A percentile compares a stretch with the other conserved stretches of the same genome.
phyloP scores from a whole-genome alignment of 2,329 filamentous ascomycete species.

The Cladophialophora chaetospira region DNA sequence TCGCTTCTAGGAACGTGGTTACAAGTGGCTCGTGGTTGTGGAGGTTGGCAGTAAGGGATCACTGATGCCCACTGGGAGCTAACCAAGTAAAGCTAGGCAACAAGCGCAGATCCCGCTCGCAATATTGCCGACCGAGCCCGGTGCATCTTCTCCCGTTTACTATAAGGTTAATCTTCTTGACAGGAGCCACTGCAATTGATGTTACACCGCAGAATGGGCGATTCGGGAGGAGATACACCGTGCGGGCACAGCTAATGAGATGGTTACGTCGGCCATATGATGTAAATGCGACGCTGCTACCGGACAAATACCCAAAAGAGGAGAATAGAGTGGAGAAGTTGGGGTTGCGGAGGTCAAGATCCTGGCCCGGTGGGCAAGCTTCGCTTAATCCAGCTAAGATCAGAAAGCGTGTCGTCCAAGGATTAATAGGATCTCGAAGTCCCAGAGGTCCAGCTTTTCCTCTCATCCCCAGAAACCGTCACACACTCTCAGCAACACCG shows the following conservation, averaged over 20 bases:
- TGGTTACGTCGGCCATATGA: conserved; percentile 4
- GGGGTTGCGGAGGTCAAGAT: conserved; percentile 10
- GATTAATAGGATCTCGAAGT: conserved; percentile 9
- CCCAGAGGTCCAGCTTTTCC: conserved; percentile 4
- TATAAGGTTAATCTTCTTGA: conserved; percentile 14
- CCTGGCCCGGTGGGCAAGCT: conserved; percentile 10
- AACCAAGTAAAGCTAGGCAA: conserved; percentile 3
- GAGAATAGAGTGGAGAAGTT: conserved; percentile 10
- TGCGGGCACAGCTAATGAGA: background rate
- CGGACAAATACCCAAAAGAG: conserved; percentile 14
- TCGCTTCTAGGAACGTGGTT: too few species aligned
- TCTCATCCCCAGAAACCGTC: conserved; percentile 1
- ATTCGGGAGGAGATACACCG: conserved; percentile 14
- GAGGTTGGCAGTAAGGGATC: too few species aligned
- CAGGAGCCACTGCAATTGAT: conserved; percentile 5
- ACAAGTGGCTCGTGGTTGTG: too few species aligned
- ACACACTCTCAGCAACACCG: conserved; percentile 26
- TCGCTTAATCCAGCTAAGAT: conserved; percentile 12
- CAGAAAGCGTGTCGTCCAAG: conserved; percentile 9
- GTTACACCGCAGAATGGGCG: conserved; percentile 11
- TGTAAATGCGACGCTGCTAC: conserved; percentile 18
- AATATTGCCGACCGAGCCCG: background rate
- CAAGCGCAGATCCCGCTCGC: background rate
- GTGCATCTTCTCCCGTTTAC: background rate
- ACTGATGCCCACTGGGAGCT: conserved; percentile 5